A percentile compares a stretch with the other conserved stretches of the same genome.
Conservation (phyloP, 192 early-diverging fungal genomes). For the Coemansia sp. region DNA sequence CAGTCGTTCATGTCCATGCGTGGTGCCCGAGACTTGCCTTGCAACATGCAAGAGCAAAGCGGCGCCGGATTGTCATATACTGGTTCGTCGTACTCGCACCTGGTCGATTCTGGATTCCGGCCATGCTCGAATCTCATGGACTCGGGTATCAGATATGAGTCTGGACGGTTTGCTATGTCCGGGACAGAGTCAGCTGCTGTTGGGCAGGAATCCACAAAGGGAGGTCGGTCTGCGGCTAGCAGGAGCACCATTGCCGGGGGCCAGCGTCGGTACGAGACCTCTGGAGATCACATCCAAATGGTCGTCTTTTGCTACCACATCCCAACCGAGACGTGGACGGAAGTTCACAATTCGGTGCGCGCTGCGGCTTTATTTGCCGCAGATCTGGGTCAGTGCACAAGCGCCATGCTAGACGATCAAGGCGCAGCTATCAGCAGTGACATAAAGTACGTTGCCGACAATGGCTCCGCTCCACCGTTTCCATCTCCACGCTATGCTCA, state of each 20-base stretch:
- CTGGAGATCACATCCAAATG: constrained; percentile 39
- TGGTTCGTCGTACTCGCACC: constrained; percentile 20
- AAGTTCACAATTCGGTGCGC: constrained; percentile 42
- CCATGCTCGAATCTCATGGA: constrained; percentile 42
- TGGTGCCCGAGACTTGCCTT: constrained; percentile 8
- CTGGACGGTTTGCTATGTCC: background rate
- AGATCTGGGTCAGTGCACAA: constrained; percentile 26
- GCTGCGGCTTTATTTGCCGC: constrained; percentile 45
- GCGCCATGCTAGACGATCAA: constrained; percentile 16
- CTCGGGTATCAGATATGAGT: constrained; percentile 24
- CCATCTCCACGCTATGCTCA: constrained; percentile 92
- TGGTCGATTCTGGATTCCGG: constrained; percentile 28
- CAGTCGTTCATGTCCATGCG: constrained; percentile 32
- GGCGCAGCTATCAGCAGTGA: constrained; percentile 3
- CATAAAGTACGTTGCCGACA: constrained; percentile 5
- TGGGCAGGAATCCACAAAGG: background rate
- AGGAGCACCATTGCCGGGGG: background rate
- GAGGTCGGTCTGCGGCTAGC: background rate
- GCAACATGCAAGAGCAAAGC: constrained; percentile 15
- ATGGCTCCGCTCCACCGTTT: constrained; percentile 27
- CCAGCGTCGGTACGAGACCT: constrained; percentile 10
- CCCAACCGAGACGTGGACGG: constrained; percentile 57
- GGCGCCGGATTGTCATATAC: constrained; percentile 7
- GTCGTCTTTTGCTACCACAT: constrained; percentile 55
- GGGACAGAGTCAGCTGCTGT: background rate